phyloP scores from a whole-genome alignment of 2,329 filamentous ascomycete species.

The Venturia nashicola region DNA sequence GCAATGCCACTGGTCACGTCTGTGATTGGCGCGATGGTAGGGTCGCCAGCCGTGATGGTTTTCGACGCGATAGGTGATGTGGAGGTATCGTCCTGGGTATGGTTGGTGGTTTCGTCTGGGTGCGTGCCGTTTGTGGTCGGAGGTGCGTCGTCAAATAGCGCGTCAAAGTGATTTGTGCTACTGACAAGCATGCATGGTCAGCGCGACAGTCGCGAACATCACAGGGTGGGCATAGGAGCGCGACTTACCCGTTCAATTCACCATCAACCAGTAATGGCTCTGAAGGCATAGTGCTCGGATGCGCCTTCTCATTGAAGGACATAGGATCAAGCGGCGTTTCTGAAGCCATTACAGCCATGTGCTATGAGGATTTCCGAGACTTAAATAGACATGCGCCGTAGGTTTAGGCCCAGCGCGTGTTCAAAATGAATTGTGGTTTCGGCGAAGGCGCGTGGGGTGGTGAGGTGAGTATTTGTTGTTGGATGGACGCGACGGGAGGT shows the following conservation, averaged over 20 bases:
- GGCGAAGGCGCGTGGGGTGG: background rate
- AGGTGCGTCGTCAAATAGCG: constrained; percentile 22
- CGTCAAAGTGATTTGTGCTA: constrained; percentile 18
- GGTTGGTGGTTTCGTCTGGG: background rate
- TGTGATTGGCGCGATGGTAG: background rate
- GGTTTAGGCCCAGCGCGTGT: background rate
- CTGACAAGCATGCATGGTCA: constrained; percentile 13
- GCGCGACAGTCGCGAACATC: constrained; percentile 12
- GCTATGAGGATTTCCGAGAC: background rate
- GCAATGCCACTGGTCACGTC: constrained; percentile 2
- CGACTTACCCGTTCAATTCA: constrained; percentile 49
- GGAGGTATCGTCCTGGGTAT: background rate
- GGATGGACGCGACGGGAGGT: background rate
- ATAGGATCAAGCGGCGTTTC: constrained; percentile 18
- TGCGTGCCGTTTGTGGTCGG: constrained; percentile 12
- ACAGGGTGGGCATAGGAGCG: constrained; percentile 10
- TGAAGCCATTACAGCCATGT: constrained; percentile 10
- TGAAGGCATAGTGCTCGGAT: constrained; percentile 11
- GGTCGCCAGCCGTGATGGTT: background rate
- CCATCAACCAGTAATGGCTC: background rate
- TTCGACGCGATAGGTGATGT: background rate
- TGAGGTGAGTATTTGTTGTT: background rate
- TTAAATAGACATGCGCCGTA: background rate
- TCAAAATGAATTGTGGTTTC: background rate
- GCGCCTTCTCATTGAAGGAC: constrained; percentile 38